Evolutionary conservation across 768 basidiomycete genomes (phyloP).

Genomic region (Auricularia sp.): DNA sequence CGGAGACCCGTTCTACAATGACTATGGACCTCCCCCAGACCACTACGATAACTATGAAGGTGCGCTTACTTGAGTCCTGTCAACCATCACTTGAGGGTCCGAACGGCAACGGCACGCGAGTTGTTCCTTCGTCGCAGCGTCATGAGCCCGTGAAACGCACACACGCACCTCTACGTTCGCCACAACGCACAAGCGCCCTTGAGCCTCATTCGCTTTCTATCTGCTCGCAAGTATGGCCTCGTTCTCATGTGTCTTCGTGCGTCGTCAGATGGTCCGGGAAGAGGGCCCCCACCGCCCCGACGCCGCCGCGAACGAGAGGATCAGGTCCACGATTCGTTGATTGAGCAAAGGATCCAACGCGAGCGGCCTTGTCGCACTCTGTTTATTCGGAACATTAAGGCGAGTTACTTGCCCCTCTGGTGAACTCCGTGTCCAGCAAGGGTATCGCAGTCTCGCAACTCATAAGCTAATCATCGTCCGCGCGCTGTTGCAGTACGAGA

Average conservation of each 20-base stretch:
- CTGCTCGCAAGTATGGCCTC: background rate
- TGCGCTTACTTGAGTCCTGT: slow-evolving; percentile 51
- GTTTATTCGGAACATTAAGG: slow-evolving; percentile 98
- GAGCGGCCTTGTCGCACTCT: slow-evolving; percentile 93
- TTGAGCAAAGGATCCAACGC: slow-evolving; percentile 87
- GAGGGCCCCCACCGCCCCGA: slow-evolving; percentile 5
- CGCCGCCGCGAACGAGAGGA: slow-evolving; percentile 71
- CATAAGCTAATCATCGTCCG: background rate
- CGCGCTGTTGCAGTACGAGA: slow-evolving; percentile 59
- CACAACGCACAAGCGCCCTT: background rate
- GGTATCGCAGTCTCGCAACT: background rate
- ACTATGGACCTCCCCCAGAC: background rate
- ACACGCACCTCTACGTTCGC: background rate
- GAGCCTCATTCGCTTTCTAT: background rate
- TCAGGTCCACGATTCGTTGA: slow-evolving; percentile 82
- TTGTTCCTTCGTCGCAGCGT: background rate
- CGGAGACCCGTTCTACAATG: slow-evolving; percentile 3
- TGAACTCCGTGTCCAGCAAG: background rate
- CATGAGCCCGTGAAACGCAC: background rate
- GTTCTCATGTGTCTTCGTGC: background rate
- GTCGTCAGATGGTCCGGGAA: slow-evolving; percentile 2
- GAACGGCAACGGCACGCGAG: background rate
- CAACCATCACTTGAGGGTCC: background rate
- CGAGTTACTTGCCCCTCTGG: slow-evolving; percentile 34
- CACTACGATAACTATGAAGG: slow-evolving; percentile 70